Percentiles rank a stretch among this genome's conserved stretches.
Conservation (phyloP, 148 eudicot genomes). For the Fagopyrum esculentum region DNA sequence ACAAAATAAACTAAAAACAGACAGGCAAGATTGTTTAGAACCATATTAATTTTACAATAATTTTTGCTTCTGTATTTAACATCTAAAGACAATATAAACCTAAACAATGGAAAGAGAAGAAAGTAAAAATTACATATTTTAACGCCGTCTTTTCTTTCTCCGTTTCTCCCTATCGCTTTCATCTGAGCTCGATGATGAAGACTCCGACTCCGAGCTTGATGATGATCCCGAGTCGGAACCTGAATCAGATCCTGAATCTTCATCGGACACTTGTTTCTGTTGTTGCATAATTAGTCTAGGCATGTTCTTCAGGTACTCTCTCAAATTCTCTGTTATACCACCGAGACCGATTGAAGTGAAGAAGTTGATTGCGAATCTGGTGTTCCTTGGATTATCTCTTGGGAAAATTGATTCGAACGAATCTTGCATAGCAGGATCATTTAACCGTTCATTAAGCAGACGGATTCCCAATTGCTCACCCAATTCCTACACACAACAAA, state of each 20-base stretch:
- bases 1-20: background rate
- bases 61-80: background rate
- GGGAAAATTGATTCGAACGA: conserved; percentile 80
- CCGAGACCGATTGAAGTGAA: conserved; percentile 89
- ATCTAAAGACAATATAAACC: background rate
- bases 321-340: conserved; percentile 78
- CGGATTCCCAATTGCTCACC: conserved; percentile 87
- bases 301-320: conserved; percentile 88
- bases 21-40: background rate
- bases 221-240: conserved; percentile 28
- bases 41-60: background rate
- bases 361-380: conserved; percentile 77
- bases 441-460: conserved; percentile 66
- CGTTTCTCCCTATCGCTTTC: conserved; percentile 2
- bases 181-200: background rate
- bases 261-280: conserved; percentile 35
- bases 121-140: background rate
- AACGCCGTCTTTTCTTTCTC: conserved; percentile 7
- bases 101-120: background rate
- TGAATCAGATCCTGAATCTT: conserved; percentile 1
- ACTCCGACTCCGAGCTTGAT: conserved; percentile 8
- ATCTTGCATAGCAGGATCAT: conserved; percentile 68
- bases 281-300: conserved; percentile 87
- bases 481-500: conserved; percentile 44
- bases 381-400: conserved; percentile 68